Base-by-base conservation (phyloP, 2,329 filamentous ascomycete species). In the Pleomassaria siparia region DNA sequence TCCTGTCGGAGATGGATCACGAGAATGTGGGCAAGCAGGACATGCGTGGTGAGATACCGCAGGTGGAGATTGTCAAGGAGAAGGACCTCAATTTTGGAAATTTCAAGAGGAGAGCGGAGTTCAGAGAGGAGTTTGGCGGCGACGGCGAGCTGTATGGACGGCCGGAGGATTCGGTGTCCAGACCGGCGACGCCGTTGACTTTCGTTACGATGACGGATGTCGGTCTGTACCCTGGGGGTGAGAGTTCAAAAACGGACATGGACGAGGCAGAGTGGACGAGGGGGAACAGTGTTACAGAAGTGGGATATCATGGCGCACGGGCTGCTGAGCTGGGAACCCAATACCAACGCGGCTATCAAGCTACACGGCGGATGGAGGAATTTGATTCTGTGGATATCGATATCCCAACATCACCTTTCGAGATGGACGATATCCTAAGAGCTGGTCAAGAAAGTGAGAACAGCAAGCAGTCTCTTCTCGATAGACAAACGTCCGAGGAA, bases 1-100 rank as follows among this genome's bases (percentile, higher is more conserved):
- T 85, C 63, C 82, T 81, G 6, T 78, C 95, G 63, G 85, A 91
- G 56, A 95, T 96, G 89, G 73, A 77, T 12, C 58, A 73, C 1
- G 64, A 69, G 1, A 76, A 78, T 2, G 76, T 81, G 1, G 83
- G 83, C 47, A 84, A 83, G 43, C 16, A 46, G 4, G 47, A 44
- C 11, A 41, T 22, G 7, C 24, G 47, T 1, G 29, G 49, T 3
- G n/a, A n/a, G n/a, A 43, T 65, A 13, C 71, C 70, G 9, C 87
- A 88, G 1, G 95, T 96, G 67, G 92, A 97, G 71, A 81, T 95
- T 44, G 90, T 97, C 0, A 84, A 87, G 0, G 92, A 97, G 63
- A 80, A 82, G 41, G 84, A 90, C 32, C 85, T 96, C 62, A 90
- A 95, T 67, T 96, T 95, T 66, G 85, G 89, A 50, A 91, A 89